A percentile compares a stretch with the other conserved stretches of the same genome.
Conservation (phyloP, 2,329 filamentous ascomycete genomes). For the Venturia pyrina region DNA sequence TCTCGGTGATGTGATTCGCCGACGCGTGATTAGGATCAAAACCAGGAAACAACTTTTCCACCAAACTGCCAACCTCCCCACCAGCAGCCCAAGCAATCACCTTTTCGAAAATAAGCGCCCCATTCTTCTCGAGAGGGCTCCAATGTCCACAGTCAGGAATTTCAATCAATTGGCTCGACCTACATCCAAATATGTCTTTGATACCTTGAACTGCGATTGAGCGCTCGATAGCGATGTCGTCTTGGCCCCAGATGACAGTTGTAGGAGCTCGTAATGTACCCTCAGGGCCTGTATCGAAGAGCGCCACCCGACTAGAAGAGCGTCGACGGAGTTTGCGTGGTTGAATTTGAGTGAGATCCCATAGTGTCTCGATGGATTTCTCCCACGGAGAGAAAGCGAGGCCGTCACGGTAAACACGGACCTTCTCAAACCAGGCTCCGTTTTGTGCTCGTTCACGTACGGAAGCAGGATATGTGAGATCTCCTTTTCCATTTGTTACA, state of each 20-base stretch:
- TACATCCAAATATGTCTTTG: slow-evolving; percentile 36
- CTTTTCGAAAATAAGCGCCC: slow-evolving; percentile 32
- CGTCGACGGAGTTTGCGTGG: slow-evolving; percentile 15
- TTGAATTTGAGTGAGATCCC: slow-evolving; percentile 37
- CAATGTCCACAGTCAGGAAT: slow-evolving; percentile 44
- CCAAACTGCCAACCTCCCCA: slow-evolving; percentile 16
- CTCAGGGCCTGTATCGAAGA: slow-evolving; percentile 35
- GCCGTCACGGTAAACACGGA: slow-evolving; percentile 44
- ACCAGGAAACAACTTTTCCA: neutral
- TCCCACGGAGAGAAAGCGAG: slow-evolving; percentile 37
- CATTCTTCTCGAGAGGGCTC: slow-evolving; percentile 39
- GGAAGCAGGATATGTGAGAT: slow-evolving; percentile 29
- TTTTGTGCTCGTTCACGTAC: slow-evolving; percentile 29
- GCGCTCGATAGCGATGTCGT: slow-evolving; percentile 41
- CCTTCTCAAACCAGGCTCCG: slow-evolving; percentile 41
- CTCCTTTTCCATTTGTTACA: neutral
- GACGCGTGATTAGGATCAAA: neutral
- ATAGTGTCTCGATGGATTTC: slow-evolving; percentile 41
- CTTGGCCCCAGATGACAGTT: slow-evolving; percentile 44
- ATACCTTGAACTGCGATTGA: slow-evolving; percentile 43
- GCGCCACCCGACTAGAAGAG: slow-evolving; percentile 27
- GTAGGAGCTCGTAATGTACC: slow-evolving; percentile 41
- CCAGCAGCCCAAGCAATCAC: slow-evolving; percentile 24
- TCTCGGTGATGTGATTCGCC: slow-evolving; percentile 2
- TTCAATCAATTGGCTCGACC: slow-evolving; percentile 40